Percentiles rank a stretch among this genome's conserved stretches.
These are phyloP conservation scores for Monascus purpureus DNA, from an alignment of 495 filamentous ascomycete genomes.

Conservation along the genomic window DNA sequence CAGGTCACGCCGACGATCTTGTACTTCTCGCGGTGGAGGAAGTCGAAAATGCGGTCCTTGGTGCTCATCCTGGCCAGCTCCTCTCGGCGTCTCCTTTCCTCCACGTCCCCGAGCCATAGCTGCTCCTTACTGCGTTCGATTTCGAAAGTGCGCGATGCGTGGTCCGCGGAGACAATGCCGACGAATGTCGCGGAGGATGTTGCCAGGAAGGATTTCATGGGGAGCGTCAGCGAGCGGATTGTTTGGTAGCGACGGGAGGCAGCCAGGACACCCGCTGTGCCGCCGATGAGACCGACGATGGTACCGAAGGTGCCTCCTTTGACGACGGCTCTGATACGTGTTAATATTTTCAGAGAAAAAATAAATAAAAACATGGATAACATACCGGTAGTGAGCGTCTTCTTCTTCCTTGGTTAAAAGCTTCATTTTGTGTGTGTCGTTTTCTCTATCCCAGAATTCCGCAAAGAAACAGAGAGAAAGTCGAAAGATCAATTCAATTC, in stretches of 20 bases:
- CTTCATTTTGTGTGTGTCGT: slow-evolving; percentile 65
- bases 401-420: slow-evolving; percentile 90
- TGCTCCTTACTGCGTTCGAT: slow-evolving; percentile 47
- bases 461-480: not conserved
- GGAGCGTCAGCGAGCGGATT: slow-evolving; percentile 68
- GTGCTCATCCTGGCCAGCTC: slow-evolving; percentile 34
- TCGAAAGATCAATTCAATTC: too few species aligned
- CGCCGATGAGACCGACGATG: slow-evolving; percentile 46
- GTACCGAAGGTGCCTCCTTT: slow-evolving; percentile 66
- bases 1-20: slow-evolving; percentile 74
- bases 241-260: slow-evolving; percentile 51
- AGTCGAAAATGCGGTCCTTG: slow-evolving; percentile 40
- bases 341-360: slow-evolving; percentile 1
- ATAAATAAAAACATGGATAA: not conserved
- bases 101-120: slow-evolving; percentile 48
- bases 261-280: slow-evolving; percentile 45
- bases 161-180: slow-evolving; percentile 76
- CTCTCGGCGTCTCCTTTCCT: slow-evolving; percentile 37
- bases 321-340: slow-evolving; percentile 44
- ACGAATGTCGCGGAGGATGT: slow-evolving; percentile 70
- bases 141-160: slow-evolving; percentile 63
- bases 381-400: slow-evolving; percentile 46
- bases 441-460: not conserved
- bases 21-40: slow-evolving; percentile 72
- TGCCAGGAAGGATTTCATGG: slow-evolving; percentile 83